Evolutionary conservation across 257 asterid species (phyloP).

Genomic region (Solanum peruvianum): DNA sequence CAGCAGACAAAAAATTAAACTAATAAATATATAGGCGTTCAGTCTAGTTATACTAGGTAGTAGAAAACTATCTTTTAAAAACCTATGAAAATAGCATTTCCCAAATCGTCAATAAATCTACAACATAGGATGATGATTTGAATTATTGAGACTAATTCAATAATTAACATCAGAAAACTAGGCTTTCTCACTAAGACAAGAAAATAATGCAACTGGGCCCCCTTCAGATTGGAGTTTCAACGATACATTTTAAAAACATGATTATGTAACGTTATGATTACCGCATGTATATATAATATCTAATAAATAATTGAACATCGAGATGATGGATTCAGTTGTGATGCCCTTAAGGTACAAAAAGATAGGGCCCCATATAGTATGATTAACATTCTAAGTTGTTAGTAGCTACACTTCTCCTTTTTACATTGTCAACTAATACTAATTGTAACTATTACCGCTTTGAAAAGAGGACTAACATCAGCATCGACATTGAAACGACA

Average conservation of each 20-base stretch:
- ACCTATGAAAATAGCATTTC: background rate
- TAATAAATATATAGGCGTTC: background rate
- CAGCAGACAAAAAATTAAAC: background rate
- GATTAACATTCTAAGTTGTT: background rate
- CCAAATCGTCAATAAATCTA: too few species aligned
- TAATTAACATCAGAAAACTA: background rate
- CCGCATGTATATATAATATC: background rate
- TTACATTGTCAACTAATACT: constrained; percentile 7
- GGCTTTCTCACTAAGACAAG: background rate
- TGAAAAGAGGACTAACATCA: constrained; percentile 56
- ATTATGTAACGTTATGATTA: background rate
- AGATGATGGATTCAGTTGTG: background rate
- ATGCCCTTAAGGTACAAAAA: background rate
- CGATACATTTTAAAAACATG: background rate
- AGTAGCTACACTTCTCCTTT: constrained; percentile 12
- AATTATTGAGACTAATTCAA: background rate
- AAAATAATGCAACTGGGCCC: background rate
- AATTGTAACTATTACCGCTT: constrained; percentile 31
- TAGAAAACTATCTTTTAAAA: background rate
- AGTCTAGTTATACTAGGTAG: background rate
- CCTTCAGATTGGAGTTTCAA: background rate
- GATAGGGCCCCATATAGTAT: background rate
- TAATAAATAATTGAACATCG: background rate
- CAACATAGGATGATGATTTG: background rate
- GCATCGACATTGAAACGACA: constrained; percentile 77